Evolutionary conservation across 2,329 filamentous ascomycete species (phyloP).

Genomic region (Ceratocystis diversiconidia): DNA sequence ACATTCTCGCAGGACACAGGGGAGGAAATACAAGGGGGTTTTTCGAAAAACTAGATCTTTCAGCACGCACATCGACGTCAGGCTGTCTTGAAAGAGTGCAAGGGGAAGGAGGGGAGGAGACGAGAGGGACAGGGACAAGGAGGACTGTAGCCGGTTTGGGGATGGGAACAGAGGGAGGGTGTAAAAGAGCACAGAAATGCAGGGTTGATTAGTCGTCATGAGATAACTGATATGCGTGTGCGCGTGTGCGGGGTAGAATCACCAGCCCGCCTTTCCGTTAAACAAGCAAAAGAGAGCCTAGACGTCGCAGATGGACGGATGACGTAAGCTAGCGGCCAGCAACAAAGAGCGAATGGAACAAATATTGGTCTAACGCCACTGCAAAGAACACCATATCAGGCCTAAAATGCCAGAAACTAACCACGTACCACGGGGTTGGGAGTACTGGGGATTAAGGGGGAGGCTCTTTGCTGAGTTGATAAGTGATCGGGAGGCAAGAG

Average conservation of each 20-base stretch:
- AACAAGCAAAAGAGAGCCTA: not conserved
- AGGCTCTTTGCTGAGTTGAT: not conserved
- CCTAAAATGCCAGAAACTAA: not conserved
- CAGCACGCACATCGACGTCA: too few species aligned
- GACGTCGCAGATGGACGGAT: not conserved
- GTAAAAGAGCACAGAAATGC: too few species aligned
- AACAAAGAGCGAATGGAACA: not conserved
- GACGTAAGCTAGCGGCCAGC: not conserved
- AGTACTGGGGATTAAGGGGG: not conserved
- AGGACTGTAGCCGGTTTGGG: too few species aligned
- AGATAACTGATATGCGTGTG: not conserved
- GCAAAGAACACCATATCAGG: not conserved
- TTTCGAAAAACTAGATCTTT: too few species aligned
- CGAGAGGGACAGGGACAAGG: too few species aligned
- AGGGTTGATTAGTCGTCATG: not conserved
- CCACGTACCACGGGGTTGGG: not conserved
- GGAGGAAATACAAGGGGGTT: too few species aligned
- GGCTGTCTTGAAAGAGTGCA: too few species aligned
- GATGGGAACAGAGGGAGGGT: not conserved
- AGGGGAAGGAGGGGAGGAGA: too few species aligned
- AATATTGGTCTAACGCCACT: not conserved
- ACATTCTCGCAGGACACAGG: too few species aligned
- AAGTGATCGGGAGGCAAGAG: not conserved
- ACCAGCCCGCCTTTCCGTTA: not conserved
- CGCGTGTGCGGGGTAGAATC: not conserved